Evolutionary conservation across 192 early-diverging fungal genomes (phyloP).

Genomic region (Mortierella claussenii): DNA sequence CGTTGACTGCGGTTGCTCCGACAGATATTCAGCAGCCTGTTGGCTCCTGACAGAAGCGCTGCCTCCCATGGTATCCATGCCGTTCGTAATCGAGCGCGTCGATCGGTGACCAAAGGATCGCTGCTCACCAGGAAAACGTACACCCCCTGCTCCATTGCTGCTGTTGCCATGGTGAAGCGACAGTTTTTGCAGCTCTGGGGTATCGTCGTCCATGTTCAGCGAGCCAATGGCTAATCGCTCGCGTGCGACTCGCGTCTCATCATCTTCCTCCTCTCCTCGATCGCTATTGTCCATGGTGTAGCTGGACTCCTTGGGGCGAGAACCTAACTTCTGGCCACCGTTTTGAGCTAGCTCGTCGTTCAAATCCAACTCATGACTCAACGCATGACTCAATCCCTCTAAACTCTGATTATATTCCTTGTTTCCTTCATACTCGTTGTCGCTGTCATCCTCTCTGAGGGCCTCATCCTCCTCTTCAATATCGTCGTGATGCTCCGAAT

Average conservation of each 20-base stretch:
- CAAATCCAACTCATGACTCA: constrained; percentile 28
- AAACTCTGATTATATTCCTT: constrained; percentile 25
- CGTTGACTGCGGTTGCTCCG: too few relatives aligned
- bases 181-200: constrained; percentile 25
- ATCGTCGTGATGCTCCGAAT: constrained; percentile 18
- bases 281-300: constrained; percentile 12
- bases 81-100: not conserved
- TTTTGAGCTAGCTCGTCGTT: constrained; percentile 12
- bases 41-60: constrained; percentile 14
- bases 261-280: constrained; percentile 38
- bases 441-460: not conserved
- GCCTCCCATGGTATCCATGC: not conserved
- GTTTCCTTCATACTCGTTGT: constrained; percentile 11
- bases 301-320: not conserved
- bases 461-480: constrained; percentile 15
- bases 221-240: constrained; percentile 42
- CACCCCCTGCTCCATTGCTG: constrained; percentile 2
- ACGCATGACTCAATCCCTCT: constrained; percentile 18
- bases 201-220: constrained; percentile 45
- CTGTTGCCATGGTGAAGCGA: constrained; percentile 1
- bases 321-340: not conserved
- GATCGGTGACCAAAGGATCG: not conserved
- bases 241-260: constrained; percentile 24
- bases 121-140: not conserved
- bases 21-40: not conserved